phyloP scores from a whole-genome alignment of 164 flowering plant species.

The Umbellularia californica region DNA sequence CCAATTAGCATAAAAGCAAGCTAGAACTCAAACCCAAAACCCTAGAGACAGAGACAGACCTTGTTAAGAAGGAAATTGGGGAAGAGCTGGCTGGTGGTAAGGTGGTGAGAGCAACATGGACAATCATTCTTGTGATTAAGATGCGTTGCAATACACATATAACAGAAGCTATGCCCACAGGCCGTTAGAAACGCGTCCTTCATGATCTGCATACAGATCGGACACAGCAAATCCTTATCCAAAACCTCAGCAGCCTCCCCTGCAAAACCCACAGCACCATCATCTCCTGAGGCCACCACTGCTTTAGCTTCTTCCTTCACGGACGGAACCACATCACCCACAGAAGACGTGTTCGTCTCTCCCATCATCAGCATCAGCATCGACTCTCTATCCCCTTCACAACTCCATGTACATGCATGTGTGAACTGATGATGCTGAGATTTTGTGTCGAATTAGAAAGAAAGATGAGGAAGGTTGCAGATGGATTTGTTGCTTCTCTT shows the following conservation, averaged over 20 bases:
- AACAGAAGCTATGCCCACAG: constrained; percentile 96
- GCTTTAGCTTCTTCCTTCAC: constrained; percentile 38
- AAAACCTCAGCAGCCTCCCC: constrained; percentile 15
- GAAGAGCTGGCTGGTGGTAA: constrained; percentile 61
- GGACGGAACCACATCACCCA: constrained; percentile 58
- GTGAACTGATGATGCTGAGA: too few relatives aligned
- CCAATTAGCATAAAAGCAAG: too few relatives aligned
- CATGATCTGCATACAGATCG: constrained; percentile 92
- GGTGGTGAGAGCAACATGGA: constrained; percentile 76
- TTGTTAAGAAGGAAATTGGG: constrained; percentile 87
- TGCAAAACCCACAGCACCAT: constrained; percentile 5
- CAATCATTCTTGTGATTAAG: constrained; percentile 87
- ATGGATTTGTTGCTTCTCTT: too few relatives aligned
- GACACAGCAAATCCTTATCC: constrained; percentile 79
- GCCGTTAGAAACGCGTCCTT: constrained; percentile 91
- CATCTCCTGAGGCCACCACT: constrained; percentile 4
- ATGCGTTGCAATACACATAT: constrained; percentile 92
- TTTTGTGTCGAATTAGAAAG: too few relatives aligned
- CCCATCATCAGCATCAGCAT: neutral
- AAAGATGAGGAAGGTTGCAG: too few relatives aligned
- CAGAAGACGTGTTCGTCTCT: constrained; percentile 30
- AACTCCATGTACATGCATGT: too few relatives aligned
- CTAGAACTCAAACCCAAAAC: too few relatives aligned
- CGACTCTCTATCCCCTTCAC: neutral
- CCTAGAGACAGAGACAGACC: constrained; percentile 33